Conservation (phyloP, 1,284 basidiomycete species). For the Cutaneotrichosporon sp. region DNA sequence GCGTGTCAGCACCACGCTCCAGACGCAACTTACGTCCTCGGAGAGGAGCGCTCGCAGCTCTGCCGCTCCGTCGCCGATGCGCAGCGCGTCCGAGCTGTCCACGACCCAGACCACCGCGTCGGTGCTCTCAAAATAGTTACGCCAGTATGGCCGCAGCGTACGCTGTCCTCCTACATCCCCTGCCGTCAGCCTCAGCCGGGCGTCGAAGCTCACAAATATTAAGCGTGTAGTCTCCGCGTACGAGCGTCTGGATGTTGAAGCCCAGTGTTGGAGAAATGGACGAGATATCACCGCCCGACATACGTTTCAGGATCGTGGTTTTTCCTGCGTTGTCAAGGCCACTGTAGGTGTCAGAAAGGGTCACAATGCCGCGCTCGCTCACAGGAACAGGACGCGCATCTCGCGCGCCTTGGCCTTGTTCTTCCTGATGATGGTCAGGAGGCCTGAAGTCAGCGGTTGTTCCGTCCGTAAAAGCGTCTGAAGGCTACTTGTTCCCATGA, state of each 20-base stretch:
- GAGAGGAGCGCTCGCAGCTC: conserved; percentile 80
- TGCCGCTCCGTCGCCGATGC: conserved; percentile 80
- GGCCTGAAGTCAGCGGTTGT: conserved; percentile 52
- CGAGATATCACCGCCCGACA: conserved; percentile 83
- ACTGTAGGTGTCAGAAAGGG: conserved; percentile 50
- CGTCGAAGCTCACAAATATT: conserved; percentile 72
- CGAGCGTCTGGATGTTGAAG: conserved; percentile 97
- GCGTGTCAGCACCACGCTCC: background rate
- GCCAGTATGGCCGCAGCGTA: conserved; percentile 94
- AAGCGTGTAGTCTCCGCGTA: conserved; percentile 83
- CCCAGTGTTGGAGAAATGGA: conserved; percentile 89
- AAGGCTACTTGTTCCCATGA: too few species aligned
- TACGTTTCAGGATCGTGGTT: conserved; percentile 92
- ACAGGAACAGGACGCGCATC: conserved; percentile 95
- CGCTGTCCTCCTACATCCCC: conserved; percentile 99
- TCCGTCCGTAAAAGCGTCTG: too few species aligned
- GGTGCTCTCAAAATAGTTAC: conserved; percentile 98
- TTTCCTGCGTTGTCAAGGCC: conserved; percentile 99
- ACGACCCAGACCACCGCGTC: conserved; percentile 99
- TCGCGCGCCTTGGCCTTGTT: conserved; percentile 91
- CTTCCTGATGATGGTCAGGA: conserved; percentile 96
- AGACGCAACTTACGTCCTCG: conserved; percentile 69
- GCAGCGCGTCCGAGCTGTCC: conserved; percentile 82
- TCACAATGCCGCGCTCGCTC: conserved; percentile 40
- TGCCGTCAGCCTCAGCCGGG: background rate